Evolutionary conservation across 164 flowering plant species (phyloP).

Genomic region (Pachysandra terminalis): DNA sequence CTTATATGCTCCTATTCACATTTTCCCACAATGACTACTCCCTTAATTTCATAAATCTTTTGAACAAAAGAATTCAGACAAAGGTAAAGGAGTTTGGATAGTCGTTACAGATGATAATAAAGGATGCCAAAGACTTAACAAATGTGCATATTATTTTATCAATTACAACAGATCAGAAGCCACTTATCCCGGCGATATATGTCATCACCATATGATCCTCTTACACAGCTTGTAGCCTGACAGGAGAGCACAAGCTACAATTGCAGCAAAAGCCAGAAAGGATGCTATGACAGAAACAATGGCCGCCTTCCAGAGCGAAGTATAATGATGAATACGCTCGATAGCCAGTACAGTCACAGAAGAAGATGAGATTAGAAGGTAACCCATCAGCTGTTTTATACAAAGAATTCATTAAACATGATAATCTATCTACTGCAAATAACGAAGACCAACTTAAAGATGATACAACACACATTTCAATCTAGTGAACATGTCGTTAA

Average conservation of each 20-base stretch:
- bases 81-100: too few species aligned
- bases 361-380: constrained; percentile 53
- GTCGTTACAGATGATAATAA: too few species aligned
- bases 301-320: constrained; percentile 29
- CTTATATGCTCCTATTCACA: too few species aligned
- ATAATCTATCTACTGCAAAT: not conserved
- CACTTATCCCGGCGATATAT: not conserved
- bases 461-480: too few species aligned
- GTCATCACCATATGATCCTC: constrained; percentile 49
- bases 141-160: not conserved
- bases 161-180: not conserved
- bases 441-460: too few species aligned
- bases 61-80: too few species aligned
- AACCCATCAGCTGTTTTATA: constrained; percentile 40
- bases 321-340: constrained; percentile 3
- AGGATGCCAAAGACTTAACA: too few species aligned
- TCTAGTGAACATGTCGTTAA: too few species aligned
- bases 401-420: not conserved
- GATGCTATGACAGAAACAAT: constrained; percentile 33
- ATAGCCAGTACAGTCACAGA: constrained; percentile 30
- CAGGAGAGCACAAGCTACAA: constrained; percentile 28
- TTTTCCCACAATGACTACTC: too few species aligned
- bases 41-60: too few species aligned
- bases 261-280: constrained; percentile 33
- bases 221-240: constrained; percentile 66